These are phyloP conservation scores for Exsudoporus frostii DNA, from an alignment of 768 basidiomycete species.

Conservation along the genomic window DNA sequence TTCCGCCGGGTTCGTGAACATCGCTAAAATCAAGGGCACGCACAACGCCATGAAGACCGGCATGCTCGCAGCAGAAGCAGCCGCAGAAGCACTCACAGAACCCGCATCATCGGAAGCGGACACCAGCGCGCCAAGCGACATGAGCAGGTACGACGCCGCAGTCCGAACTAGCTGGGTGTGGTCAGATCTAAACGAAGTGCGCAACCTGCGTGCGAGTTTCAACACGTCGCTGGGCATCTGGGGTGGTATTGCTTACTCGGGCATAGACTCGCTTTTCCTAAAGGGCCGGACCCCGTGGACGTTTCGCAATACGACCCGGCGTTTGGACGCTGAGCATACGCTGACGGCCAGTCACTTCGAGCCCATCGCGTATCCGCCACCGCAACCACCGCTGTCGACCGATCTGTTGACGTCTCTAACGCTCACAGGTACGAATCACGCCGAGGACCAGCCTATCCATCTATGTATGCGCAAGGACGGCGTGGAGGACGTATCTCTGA, in stretches of 20 bases:
- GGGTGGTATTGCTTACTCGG: constrained; percentile 88
- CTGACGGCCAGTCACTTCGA: constrained; percentile 58
- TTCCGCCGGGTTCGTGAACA: constrained; percentile 93
- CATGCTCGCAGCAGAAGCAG: constrained; percentile 92
- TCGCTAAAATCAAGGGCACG: constrained; percentile 97
- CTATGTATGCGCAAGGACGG: constrained; percentile 56
- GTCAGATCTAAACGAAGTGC: constrained; percentile 81
- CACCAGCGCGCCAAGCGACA: constrained; percentile 40
- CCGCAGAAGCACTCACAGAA: constrained; percentile 55
- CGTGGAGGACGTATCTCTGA: constrained; percentile 41
- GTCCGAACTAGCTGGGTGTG: constrained; percentile 82
- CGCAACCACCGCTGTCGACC: constrained; percentile 87
- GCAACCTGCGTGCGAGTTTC: constrained; percentile 91
- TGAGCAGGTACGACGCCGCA: constrained; percentile 68
- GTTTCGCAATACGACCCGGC: constrained; percentile 58
- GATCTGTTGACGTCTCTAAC: constrained; percentile 89
- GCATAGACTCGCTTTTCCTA: constrained; percentile 80
- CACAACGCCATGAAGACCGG: constrained; percentile 99
- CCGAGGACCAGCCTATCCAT: constrained; percentile 94
- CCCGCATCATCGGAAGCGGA: constrained; percentile 7
- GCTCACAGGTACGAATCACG: constrained; percentile 92
- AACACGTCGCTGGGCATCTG: constrained; percentile 72
- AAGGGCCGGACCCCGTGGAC: constrained; percentile 92
- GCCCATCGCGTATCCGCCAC: constrained; percentile 83
- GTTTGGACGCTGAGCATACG: constrained; percentile 70